Conservation (phyloP, 1,284 basidiomycete species). For the Amylostereum chailletii region DNA sequence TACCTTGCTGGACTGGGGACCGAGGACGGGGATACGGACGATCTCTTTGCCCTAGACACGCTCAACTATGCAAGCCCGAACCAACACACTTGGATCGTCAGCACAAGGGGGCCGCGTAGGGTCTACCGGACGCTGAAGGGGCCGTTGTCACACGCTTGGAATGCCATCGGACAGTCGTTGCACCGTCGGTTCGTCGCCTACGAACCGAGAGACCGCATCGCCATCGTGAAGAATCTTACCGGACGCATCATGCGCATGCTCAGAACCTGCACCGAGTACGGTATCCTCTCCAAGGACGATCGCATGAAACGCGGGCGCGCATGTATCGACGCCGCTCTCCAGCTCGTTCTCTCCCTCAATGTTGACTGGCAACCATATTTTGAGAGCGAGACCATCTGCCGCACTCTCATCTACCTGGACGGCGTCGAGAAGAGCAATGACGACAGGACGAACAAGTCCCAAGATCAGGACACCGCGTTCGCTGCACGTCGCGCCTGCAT, state of each 20-base stretch:
- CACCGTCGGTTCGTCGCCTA: no score
- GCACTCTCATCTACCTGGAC: not conserved
- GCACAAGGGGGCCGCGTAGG: no score
- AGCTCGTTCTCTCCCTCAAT: not conserved
- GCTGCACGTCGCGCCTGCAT: not conserved
- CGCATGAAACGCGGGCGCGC: not conserved
- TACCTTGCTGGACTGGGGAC: no score
- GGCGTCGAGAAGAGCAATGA: not conserved
- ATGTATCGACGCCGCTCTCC: not conserved
- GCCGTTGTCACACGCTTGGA: no score
- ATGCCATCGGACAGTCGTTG: no score
- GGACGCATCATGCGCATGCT: constrained; percentile 7
- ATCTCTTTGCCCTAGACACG: not conserved
- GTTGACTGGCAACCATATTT: not conserved
- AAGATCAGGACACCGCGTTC: not conserved
- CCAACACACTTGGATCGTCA: no score
- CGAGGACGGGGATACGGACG: no score
- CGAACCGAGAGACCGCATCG: no score
- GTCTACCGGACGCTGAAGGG: no score
- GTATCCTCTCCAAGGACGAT: not conserved
- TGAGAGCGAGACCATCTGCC: not conserved
- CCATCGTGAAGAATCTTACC: constrained; percentile 3
- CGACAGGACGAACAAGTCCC: not conserved
- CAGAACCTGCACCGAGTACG: constrained; percentile 9
- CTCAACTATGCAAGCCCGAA: no score